Base-by-base conservation (phyloP, 129 eudicot species). In the Helianthus tuberosus region DNA sequence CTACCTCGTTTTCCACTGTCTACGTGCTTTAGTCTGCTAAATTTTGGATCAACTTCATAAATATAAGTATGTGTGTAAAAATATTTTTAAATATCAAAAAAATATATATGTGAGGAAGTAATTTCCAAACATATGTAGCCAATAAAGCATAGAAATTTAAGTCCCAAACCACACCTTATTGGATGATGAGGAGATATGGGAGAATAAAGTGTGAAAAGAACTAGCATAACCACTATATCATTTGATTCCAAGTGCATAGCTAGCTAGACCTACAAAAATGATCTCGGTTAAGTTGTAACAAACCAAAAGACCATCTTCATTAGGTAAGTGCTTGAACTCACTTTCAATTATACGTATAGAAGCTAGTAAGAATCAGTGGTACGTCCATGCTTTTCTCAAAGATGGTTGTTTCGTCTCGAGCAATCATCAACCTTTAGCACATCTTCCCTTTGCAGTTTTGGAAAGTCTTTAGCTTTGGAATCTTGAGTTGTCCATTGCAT, bases 151-250 rank as follows among this genome's bases (percentile, higher is more conserved):
- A 70, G 57, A 64, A 39, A 49, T 9, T 62, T 51, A 69, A 38
- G 76, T 69, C 60, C 81, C 66, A 77, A 61, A 77, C 71, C 65
- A 69, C 67, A 70, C 71, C 41, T 61, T 78, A 50, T 75, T 51
- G 44, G 69, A 69, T 58, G 61, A 77, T 68, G 53, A 58, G 59
- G 17, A 41, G 71, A 71, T 60, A 50, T 69, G 76, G 52, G 71
- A 69, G 81, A 70, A 78, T 78, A 78, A 78, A 78, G 82, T 78
- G 82, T 78, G 66, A 69, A 77, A 71, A 61, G 76, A 58, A 69
- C 13, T 20, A 55, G 62, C 62, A n/a, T 69, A 43, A 13, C 41
- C 64, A 77, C 71, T 70, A 77, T 59, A 69, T 69, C 76, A 61
- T 77, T 49, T 49, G 71, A 57, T 76, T 77, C 44, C 68, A 77